phyloP scores from a whole-genome alignment of 1,284 basidiomycete genomes.

The Porogramme epimiltina region DNA sequence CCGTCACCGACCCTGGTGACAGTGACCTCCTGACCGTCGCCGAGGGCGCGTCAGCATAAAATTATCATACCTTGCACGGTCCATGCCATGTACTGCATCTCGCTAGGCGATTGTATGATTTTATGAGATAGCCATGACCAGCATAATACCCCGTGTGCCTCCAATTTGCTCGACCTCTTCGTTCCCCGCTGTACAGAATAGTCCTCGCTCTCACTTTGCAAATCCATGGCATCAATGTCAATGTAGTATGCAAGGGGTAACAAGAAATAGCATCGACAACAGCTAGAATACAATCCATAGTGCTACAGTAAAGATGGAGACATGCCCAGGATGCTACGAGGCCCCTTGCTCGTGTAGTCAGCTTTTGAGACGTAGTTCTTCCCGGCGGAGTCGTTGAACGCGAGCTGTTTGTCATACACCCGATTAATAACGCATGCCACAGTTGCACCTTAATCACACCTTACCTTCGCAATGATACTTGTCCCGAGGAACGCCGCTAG shows the following conservation, averaged over 20 bases:
- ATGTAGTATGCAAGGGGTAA: no score
- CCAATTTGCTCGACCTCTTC: no score
- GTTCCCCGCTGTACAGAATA: no score
- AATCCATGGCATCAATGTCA: no score
- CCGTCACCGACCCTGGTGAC: slow-evolving; percentile 95
- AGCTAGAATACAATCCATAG: slow-evolving; percentile 15
- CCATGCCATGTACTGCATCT: slow-evolving; percentile 16
- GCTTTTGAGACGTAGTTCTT: slow-evolving; percentile 76
- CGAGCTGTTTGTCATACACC: slow-evolving; percentile 38
- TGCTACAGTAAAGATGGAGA: slow-evolving; percentile 66
- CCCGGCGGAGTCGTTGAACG: slow-evolving; percentile 64
- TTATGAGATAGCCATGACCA: slow-evolving; percentile 21
- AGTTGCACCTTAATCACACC: background rate
- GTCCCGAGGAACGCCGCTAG: slow-evolving; percentile 85
- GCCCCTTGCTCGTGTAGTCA: slow-evolving; percentile 74
- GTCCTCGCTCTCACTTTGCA: no score
- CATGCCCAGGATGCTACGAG: slow-evolving; percentile 72
- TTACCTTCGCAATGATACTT: slow-evolving; percentile 80
- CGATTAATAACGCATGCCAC: slow-evolving; percentile 13
- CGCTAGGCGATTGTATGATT: slow-evolving; percentile 26
- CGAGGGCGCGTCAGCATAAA: slow-evolving; percentile 59
- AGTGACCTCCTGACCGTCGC: slow-evolving; percentile 88
- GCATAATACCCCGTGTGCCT: background rate
- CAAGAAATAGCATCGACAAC: no score
- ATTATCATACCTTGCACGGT: slow-evolving; percentile 17